Evolutionary conservation across 140 eudicot genomes (phyloP).

Genomic region (Eryngium alpinum): DNA sequence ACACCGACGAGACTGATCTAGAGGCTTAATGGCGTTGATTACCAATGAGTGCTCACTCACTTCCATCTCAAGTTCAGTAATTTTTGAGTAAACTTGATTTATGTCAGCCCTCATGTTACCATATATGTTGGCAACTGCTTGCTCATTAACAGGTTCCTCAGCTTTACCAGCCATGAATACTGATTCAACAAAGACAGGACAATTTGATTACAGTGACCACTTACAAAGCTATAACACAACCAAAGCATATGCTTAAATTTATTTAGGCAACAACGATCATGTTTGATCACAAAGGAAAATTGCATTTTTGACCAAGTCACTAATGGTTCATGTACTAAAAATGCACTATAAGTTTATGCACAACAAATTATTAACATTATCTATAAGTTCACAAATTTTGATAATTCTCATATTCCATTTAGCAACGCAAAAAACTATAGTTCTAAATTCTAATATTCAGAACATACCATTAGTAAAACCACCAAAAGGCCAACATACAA

Average conservation of each 20-base stretch:
- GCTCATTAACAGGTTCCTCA: conserved; percentile 75
- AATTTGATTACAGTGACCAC: neutral
- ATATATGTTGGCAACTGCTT: conserved; percentile 81
- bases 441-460: too few relatives aligned
- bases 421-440: too few relatives aligned
- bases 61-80: conserved; percentile 96
- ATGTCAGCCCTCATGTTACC: conserved; percentile 63
- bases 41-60: conserved; percentile 83
- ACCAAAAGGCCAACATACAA: neutral
- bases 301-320: neutral
- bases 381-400: neutral
- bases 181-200: conserved; percentile 4
- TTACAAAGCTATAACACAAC: neutral
- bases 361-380: neutral
- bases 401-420: neutral
- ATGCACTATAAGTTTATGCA: neutral
- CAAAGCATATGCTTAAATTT: neutral
- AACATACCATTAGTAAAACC: neutral
- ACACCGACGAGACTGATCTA: conserved; percentile 74
- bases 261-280: neutral
- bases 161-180: conserved; percentile 46
- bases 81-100: conserved; percentile 82
- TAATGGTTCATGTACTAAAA: neutral
- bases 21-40: conserved; percentile 78
- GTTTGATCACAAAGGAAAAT: neutral